Base-by-base conservation (phyloP, 495 filamentous ascomycete species). In the Neurospora cerealis region DNA sequence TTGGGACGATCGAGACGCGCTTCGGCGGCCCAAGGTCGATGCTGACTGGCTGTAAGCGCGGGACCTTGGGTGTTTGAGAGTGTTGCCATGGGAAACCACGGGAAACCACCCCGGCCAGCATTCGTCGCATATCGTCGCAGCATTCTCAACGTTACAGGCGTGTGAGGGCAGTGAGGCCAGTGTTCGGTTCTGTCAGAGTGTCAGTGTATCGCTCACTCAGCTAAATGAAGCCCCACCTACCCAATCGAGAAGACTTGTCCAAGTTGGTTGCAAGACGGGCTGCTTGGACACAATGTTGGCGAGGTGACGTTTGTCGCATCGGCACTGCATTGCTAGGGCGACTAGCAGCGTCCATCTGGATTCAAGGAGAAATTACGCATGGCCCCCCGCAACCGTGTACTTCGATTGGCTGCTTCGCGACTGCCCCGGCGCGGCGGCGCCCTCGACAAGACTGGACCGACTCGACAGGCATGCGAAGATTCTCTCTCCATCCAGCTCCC, bases 171-270 rank as follows among this genome's bases (percentile, higher is more conserved):
- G 48, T 60, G 48, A 48, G 48, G 48, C 48, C 48, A 60, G 48
- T 60, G 48, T 60, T 60, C 5, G 5, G 24, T 17, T 60, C 48
- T 32, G 24, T 34, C 46, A 54, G 19, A 21, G 46, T 54, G 11
- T 13, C n/a, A 5, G 24, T 28, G 9, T 39, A 11, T 11, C 37
- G 37, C 13, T 62, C 54, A 17, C 21, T 62, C 54, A 34, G 24
- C 48, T 60, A 28, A 21, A 17, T 17, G 54, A 62, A 54, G 28
- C 70, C 76, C 76, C 76, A 75, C 74, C 71, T 77, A n/a, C 69
- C 70, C 71, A 73, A 77, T 74, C 36, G 70, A 71, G 54, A 32
- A 69, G 24, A 17, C 11, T 17, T 62, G 21, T 17, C 28, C 28
- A 62, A 62, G 48, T 48, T 48, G 44, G 44, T 48, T 48, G 44